Base-by-base conservation (phyloP, 306 rosid genomes). In the Castanospermum australe region DNA sequence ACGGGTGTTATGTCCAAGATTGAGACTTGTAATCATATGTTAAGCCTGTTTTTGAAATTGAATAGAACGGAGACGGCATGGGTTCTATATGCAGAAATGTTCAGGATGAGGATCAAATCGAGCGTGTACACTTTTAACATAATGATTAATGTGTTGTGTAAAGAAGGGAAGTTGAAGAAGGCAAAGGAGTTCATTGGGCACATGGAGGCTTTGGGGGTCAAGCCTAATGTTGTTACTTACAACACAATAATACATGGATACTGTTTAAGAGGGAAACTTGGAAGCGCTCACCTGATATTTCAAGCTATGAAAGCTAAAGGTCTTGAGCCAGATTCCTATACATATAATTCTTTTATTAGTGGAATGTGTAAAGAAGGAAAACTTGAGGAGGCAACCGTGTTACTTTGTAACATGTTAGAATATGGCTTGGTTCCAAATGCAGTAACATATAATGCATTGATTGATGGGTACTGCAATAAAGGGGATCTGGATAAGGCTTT, bases 71-170 rank as follows among this genome's bases (percentile, higher is more conserved):
- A 87, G 55, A 76, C 39, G 62, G 91, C 89, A 6, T 94, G 97
- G 98, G 90, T 71, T 87, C 44, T 94, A 48, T 94, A 92, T 78
- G 92, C 94, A 0, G 97, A 94, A 79, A 92, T 94, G 98, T 91
- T 90, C 83, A 88, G 90, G 87, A 64, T 91, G 90, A 81, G 82
- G 24, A 85, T 94, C 9, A 88, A 75, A 74, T 94, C 97, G 0
- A 88, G 85, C 18, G 81, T 86, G 5, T 86, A 39, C 65, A 92
- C 98, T 4, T 92, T 88, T 55, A 94, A 94, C 50, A 92, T 94
- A 0, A 94, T 94, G 97, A 83, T 92, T 47, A 88, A 92, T 88
- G 93, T 90, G 62, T 78, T 94, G 86, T 92, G 97, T 52, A 94
- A 84, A 83, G 90, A 92, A 84, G 97, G 92, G 48, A 94, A 92